These are phyloP conservation scores for Psilocybe azurescens DNA, from an alignment of 768 basidiomycete genomes.

Conservation along the genomic window DNA sequence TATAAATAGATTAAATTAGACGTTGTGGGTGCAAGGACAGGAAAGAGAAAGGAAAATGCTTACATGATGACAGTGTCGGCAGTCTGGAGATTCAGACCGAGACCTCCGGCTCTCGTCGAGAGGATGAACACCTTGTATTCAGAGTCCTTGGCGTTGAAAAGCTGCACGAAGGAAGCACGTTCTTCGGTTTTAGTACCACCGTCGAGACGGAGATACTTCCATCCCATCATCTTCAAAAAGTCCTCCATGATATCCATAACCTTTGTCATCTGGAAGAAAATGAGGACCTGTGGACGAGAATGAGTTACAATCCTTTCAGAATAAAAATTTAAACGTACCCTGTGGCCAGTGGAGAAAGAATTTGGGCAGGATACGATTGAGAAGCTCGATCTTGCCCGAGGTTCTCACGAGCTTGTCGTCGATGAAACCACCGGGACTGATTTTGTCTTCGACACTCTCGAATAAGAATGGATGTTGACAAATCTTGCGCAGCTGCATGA, in stretches of 20 bases:
- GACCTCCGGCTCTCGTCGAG: constrained; percentile 91
- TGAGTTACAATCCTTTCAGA: neutral
- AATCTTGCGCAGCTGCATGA: constrained; percentile 98
- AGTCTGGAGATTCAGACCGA: constrained; percentile 94
- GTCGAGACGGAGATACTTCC: constrained; percentile 91
- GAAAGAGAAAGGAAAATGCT: constrained; percentile 31
- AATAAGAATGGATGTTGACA: constrained; percentile 98
- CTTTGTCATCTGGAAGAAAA: constrained; percentile 99
- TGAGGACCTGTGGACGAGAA: constrained; percentile 69
- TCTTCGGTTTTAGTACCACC: constrained; percentile 97
- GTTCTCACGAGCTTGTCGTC: constrained; percentile 87
- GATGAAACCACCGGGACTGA: constrained; percentile 81
- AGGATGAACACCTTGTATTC: constrained; percentile 92
- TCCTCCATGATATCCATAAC: constrained; percentile 99
- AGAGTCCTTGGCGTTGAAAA: constrained; percentile 90
- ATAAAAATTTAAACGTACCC: constrained; percentile 50
- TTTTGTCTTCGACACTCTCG: constrained; percentile 92
- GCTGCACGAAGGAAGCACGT: constrained; percentile 82
- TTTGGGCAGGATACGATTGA: constrained; percentile 92
- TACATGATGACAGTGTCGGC: constrained; percentile 97
- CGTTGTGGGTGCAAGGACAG: neutral
- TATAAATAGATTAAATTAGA: constrained; percentile 1
- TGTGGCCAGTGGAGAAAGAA: constrained; percentile 93
- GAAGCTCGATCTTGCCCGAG: constrained; percentile 93
- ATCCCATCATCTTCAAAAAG: constrained; percentile 86